These are phyloP conservation scores for Ogataea angusta DNA, from an alignment of 805 yeast genomes.

Conservation along the genomic window DNA sequence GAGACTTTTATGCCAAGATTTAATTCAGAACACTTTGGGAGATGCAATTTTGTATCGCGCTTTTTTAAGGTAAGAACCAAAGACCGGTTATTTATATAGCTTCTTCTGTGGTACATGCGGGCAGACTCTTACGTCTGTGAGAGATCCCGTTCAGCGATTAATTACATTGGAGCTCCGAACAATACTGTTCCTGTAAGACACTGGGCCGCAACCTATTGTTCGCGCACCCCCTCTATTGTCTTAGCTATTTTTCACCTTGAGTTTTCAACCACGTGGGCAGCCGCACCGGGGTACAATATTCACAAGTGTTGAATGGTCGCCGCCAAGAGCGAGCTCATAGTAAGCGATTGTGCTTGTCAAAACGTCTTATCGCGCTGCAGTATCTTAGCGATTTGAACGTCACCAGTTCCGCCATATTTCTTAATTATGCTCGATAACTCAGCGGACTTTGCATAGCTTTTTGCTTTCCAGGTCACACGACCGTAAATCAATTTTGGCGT, in stretches of 20 bases:
- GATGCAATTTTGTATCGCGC: background rate
- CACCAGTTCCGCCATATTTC: no score
- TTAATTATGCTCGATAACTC: no score
- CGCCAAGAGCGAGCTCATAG: no score
- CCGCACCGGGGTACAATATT: constrained; percentile 3
- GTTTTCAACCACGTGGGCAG: constrained; percentile 1
- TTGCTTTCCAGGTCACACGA: background rate
- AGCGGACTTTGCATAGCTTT: background rate
- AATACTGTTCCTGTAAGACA: background rate
- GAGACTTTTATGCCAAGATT: background rate
- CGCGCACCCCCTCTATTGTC: background rate
- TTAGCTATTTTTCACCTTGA: background rate
- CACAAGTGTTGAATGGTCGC: background rate
- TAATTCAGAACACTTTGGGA: background rate
- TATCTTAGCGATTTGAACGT: no score
- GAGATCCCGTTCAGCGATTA: background rate
- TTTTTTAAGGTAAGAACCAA: background rate
- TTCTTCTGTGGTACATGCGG: background rate
- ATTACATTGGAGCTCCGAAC: background rate
- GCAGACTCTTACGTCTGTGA: background rate
- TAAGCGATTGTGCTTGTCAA: no score
- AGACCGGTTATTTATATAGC: background rate
- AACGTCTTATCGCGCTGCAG: no score
- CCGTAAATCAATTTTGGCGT: background rate
- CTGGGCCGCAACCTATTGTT: background rate